A percentile compares a stretch with the other conserved stretches of the same genome.
Evolutionary conservation across 768 basidiomycete genomes (phyloP).

Genomic region (Rubroboletus pulcherrimus): DNA sequence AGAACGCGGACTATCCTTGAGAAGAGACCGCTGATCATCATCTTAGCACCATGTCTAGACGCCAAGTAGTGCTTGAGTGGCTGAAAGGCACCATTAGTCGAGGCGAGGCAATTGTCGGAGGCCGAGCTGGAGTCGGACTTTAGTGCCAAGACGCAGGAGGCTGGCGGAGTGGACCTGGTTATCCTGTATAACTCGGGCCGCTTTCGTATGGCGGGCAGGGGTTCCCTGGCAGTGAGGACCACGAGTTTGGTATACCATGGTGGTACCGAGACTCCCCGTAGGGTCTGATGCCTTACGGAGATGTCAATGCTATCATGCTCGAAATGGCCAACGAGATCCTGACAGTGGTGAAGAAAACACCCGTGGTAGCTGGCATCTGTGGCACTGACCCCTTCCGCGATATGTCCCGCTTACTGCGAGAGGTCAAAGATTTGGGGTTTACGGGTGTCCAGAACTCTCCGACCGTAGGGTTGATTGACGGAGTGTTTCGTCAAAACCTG

Average conservation of each 20-base stretch:
- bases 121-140: slow-evolving; percentile 28
- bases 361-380: slow-evolving; percentile 28
- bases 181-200: slow-evolving; percentile 32
- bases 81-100: slow-evolving; percentile 11
- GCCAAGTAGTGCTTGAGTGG: slow-evolving; percentile 14
- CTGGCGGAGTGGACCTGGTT: slow-evolving; percentile 24
- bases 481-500: slow-evolving; percentile 27
- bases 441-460: slow-evolving; percentile 29
- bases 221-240: slow-evolving; percentile 26
- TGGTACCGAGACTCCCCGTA: not conserved
- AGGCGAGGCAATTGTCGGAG: slow-evolving; percentile 24
- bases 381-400: slow-evolving; percentile 29
- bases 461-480: slow-evolving; percentile 28
- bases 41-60: slow-evolving; percentile 15
- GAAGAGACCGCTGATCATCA: not conserved
- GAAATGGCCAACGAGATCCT: slow-evolving; percentile 29
- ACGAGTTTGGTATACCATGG: not conserved
- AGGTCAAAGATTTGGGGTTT: slow-evolving; percentile 27
- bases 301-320: slow-evolving; percentile 27
- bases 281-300: slow-evolving; percentile 29
- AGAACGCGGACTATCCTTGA: not conserved
- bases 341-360: slow-evolving; percentile 26
- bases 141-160: slow-evolving; percentile 27
- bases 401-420: slow-evolving; percentile 20
- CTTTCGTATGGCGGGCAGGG: slow-evolving; percentile 30